Evolutionary conservation across 2,329 filamentous ascomycete species (phyloP), one percentile per base, ranked within the genome.

Genomic region (Monosporascus sp.): DNA sequence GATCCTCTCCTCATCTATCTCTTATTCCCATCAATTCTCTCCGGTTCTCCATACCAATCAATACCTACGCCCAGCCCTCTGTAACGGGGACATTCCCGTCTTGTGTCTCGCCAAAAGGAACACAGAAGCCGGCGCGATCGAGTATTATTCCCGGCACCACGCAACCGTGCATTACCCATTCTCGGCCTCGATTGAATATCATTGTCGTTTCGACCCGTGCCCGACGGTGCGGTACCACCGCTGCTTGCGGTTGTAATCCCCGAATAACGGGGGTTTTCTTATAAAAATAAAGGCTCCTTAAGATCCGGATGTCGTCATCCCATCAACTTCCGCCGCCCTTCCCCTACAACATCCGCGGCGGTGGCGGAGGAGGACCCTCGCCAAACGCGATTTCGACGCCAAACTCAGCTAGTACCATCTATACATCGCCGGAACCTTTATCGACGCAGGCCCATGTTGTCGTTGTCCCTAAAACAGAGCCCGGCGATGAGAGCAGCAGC

Each of bases 381-480:
- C 61, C 64, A 52, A 60, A 59, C 18, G 47, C 52, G 37, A 55
- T 62, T n/a, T 27, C 65, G 48, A 65, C 63, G n/a, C 64, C 64
- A 51, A 57, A 56, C 39, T 66, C 64, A 47, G 55, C 63, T 38
- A 61, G 55, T 48, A 63, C 62, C n/a, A 56, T 65, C 37, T 65
- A 65, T 50, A 57, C 64, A 47, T 65, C 63, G 11, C 63, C 63
- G 45, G 63, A 65, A 24, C 9, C 39, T 14, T 24, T 20, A 53
- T 65, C 64, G 24, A 51, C 53, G 38, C 25, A 50, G 15, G 58
- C 54, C 38, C 62, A 61, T 25, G 48, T 56, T 2, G 64, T 59
- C 48, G 65, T 60, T 54, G 45, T 60, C 43, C 55, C 60, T 55
- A 66, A 65, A 57, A 63, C 63, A 46, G 64, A 65, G 53, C 64